Conservation (phyloP, 441 rosid genomes). For the Macaranga tanarius region DNA sequence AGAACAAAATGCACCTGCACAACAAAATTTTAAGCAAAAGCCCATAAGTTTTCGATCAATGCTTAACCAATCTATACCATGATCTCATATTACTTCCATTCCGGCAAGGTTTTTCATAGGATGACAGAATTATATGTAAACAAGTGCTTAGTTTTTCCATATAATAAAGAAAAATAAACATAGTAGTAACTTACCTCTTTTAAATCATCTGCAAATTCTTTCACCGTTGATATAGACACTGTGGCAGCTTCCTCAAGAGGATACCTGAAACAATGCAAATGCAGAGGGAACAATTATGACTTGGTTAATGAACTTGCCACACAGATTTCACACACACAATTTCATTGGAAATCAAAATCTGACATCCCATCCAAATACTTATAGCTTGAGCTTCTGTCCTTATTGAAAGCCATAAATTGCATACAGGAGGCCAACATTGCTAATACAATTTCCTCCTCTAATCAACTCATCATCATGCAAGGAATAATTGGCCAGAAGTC, state of each 20-base stretch:
- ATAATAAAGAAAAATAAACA: neutral
- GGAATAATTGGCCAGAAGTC: neutral
- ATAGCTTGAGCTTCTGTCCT: neutral
- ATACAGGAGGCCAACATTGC: neutral
- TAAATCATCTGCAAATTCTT: slow-evolving; percentile 58
- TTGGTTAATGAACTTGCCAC: neutral
- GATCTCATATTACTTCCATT: neutral
- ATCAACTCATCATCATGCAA: slow-evolving; percentile 5
- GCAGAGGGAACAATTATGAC: neutral
- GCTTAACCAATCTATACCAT: neutral
- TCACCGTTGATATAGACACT: slow-evolving; percentile 64
- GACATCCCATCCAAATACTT: neutral
- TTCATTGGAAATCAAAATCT: neutral
- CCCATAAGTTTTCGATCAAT: neutral
- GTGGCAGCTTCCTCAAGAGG: slow-evolving; percentile 81
- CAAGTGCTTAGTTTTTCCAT: neutral
- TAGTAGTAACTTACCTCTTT: slow-evolving; percentile 55
- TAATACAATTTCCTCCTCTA: neutral
- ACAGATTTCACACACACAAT: neutral
- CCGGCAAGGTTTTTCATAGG: neutral
- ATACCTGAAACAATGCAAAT: slow-evolving; percentile 45
- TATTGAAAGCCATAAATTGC: neutral
- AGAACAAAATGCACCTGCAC: slow-evolving; percentile 77
- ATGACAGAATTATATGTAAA: too few relatives aligned
- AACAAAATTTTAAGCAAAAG: neutral